These are phyloP conservation scores for Pyrenochaeta sp. DNA, from an alignment of 2,329 filamentous ascomycete genomes.

Conservation along the genomic window DNA sequence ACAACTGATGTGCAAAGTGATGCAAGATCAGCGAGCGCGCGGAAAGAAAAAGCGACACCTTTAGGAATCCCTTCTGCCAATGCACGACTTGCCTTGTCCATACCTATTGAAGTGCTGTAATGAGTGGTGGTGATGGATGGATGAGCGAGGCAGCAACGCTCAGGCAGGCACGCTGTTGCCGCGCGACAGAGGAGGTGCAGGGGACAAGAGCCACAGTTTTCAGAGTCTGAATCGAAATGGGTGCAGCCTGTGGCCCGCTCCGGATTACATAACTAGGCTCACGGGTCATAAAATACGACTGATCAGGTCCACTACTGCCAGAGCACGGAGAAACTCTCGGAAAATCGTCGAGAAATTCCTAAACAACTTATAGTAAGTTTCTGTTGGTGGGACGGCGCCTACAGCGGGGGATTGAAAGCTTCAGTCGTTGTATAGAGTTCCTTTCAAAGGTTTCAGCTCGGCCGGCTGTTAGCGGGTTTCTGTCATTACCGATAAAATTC, in stretches of 20 bases:
- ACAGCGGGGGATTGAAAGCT: too few relatives aligned
- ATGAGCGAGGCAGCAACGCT: not conserved
- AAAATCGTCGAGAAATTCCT: too few relatives aligned
- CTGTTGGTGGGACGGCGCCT: too few relatives aligned
- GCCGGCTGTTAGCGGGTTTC: too few relatives aligned
- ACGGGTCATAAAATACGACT: conserved; percentile 2
- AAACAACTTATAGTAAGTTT: too few relatives aligned
- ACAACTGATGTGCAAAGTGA: too few relatives aligned
- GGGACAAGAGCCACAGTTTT: conserved; percentile 4
- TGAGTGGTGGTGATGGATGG: not conserved
- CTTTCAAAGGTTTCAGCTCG: too few relatives aligned
- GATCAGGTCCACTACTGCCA: not conserved
- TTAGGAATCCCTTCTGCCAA: conserved; percentile 3
- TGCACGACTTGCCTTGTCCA: conserved; percentile 4
- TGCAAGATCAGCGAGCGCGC: conserved; percentile 4
- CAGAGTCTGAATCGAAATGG: not conserved
- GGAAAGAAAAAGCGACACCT: conserved; percentile 2
- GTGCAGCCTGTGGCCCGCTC: not conserved
- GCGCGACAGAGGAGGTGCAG: not conserved
- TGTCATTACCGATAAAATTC: too few relatives aligned
- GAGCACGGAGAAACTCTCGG: conserved; percentile 2
- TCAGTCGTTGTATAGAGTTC: too few relatives aligned
- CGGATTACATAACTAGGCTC: not conserved
- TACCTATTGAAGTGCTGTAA: conserved; percentile 4
- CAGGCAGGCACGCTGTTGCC: too few relatives aligned